These are phyloP conservation scores for Dictyostelium firmibasis DNA, from an alignment of 78 protist species.

Conservation along the genomic window DNA sequence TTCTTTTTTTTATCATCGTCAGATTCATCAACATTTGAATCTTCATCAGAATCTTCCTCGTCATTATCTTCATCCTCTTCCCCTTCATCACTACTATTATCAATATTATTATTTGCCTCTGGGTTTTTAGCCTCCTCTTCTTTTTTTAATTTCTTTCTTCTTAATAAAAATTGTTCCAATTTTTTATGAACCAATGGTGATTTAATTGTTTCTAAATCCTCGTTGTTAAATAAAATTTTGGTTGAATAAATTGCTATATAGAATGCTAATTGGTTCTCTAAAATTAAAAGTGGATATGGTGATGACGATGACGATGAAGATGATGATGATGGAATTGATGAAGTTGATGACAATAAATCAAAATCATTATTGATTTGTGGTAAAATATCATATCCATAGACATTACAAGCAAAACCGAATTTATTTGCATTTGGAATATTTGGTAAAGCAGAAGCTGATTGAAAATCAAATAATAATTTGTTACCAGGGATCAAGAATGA, in stretches of 20 bases:
- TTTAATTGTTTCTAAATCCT: neutral
- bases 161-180: neutral
- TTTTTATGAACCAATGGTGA: neutral
- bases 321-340: neutral
- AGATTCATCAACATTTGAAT: neutral
- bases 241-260: neutral
- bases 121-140: neutral
- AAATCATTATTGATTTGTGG: neutral
- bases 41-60: neutral
- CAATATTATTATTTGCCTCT: neutral
- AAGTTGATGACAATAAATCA: neutral
- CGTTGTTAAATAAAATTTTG: neutral
- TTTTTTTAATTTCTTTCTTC: neutral
- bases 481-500: conserved; percentile 51
- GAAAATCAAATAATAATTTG: conserved; percentile 40
- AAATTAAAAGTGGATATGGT: neutral
- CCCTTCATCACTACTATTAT: neutral
- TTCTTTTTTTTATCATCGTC: neutral
- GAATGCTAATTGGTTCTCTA: conserved; percentile 44
- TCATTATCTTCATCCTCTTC: neutral
- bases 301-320: neutral
- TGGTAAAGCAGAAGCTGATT: conserved; percentile 20
- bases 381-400: conserved; percentile 13
- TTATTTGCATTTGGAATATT: neutral
- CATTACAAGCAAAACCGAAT: conserved; percentile 24